Evolutionary conservation across 2,329 filamentous ascomycete species (phyloP).

Genomic region (Ustilaginoidea virens): DNA sequence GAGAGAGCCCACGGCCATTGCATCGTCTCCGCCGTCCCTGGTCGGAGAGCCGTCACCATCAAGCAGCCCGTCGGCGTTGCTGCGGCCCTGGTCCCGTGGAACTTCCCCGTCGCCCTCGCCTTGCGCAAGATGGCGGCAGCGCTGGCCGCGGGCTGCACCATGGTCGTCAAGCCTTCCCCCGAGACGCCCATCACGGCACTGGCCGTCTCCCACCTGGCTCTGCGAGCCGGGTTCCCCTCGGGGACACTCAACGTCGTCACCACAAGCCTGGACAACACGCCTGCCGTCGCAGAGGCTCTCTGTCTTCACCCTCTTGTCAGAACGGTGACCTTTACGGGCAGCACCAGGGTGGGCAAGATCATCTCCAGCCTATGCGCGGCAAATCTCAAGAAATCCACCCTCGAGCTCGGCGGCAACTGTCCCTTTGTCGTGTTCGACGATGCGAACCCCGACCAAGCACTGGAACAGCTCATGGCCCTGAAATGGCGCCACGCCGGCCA

Average conservation of each 20-base stretch:
- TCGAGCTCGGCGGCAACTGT: slow-evolving; percentile 59
- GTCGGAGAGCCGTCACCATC: slow-evolving; percentile 51
- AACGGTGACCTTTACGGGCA: slow-evolving; percentile 68
- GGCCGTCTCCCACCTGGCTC: slow-evolving; percentile 50
- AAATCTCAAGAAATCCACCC: slow-evolving; percentile 48
- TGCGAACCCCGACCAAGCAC: slow-evolving; percentile 50
- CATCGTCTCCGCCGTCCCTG: slow-evolving; percentile 41
- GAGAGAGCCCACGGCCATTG: slow-evolving; percentile 40
- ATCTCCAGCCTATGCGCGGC: slow-evolving; percentile 44
- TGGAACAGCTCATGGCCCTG: slow-evolving; percentile 42
- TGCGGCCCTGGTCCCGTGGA: slow-evolving; percentile 29
- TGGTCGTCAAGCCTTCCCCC: slow-evolving; percentile 58
- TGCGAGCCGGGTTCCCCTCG: slow-evolving; percentile 58
- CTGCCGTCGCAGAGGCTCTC: slow-evolving; percentile 27
- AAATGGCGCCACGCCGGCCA: slow-evolving; percentile 63
- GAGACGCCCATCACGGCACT: slow-evolving; percentile 62
- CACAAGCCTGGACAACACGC: slow-evolving; percentile 28
- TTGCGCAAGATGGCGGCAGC: slow-evolving; percentile 33
- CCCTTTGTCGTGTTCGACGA: slow-evolving; percentile 52
- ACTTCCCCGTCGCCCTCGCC: slow-evolving; percentile 42
- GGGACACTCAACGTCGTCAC: slow-evolving; percentile 46
- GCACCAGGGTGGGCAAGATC: slow-evolving; percentile 52
- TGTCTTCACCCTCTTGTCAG: slow-evolving; percentile 28
- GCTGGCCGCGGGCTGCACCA: slow-evolving; percentile 59
- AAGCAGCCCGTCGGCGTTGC: slow-evolving; percentile 32